A percentile compares a stretch with the other conserved stretches of the same genome.
Conservation (phyloP, 768 basidiomycete species). For the Suillus weaverae region DNA sequence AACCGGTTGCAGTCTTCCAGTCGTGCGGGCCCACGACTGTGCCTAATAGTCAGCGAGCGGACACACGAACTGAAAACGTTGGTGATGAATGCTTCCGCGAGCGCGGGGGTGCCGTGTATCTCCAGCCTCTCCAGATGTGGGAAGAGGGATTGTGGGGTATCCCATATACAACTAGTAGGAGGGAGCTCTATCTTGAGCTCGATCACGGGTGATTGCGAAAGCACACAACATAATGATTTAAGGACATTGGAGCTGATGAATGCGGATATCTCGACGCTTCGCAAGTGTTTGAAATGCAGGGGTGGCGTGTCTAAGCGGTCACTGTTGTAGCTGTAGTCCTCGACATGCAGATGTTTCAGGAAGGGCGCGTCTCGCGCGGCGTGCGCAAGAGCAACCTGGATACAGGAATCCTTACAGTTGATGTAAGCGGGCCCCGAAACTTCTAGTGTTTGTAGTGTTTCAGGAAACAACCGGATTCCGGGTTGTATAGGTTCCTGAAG, state of each 20-base stretch:
- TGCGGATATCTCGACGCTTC: neutral
- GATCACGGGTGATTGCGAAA: slow-evolving; percentile 6
- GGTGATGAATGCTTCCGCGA: neutral
- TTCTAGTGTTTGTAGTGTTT: slow-evolving; percentile 14
- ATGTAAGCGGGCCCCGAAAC: slow-evolving; percentile 15
- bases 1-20: neutral
- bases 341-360: slow-evolving; percentile 12
- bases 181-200: slow-evolving; percentile 7
- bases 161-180: neutral
- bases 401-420: slow-evolving; percentile 13
- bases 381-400: slow-evolving; percentile 17
- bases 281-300: slow-evolving; percentile 4
- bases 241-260: slow-evolving; percentile 3
- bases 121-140: neutral
- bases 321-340: slow-evolving; percentile 4
- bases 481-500: slow-evolving; percentile 14
- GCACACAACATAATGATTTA: neutral
- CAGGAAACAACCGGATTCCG: slow-evolving; percentile 17
- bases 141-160: neutral
- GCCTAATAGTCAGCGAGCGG: neutral
- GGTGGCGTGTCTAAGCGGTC: neutral
- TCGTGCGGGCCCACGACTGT: slow-evolving; percentile 4
- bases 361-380: slow-evolving; percentile 16
- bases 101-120: neutral
- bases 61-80: neutral